A percentile compares a stretch with the other conserved stretches of the same genome.
These are phyloP conservation scores for Termitomyces sp. DNA, from an alignment of 768 basidiomycete genomes.

Conservation along the genomic window DNA sequence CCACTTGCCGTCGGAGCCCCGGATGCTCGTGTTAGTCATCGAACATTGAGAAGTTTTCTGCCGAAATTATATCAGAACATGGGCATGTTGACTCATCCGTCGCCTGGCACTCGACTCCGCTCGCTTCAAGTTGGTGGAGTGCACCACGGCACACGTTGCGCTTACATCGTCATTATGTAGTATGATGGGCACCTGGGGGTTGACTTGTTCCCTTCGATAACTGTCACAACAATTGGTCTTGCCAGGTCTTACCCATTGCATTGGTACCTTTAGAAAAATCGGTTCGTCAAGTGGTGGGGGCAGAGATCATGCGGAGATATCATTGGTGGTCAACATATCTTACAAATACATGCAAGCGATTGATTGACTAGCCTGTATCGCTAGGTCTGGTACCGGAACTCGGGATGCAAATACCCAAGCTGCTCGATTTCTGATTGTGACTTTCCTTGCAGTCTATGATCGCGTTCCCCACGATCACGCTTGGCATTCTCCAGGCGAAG, in stretches of 20 bases:
- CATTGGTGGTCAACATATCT: too few species aligned
- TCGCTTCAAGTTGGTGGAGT: not conserved
- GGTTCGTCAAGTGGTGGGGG: not conserved
- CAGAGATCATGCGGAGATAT: not conserved
- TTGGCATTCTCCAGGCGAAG: constrained; percentile 42
- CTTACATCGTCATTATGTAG: not conserved
- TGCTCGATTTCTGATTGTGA: constrained; percentile 34
- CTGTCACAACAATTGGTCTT: too few species aligned
- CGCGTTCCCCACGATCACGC: constrained; percentile 40
- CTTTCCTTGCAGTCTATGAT: constrained; percentile 39
- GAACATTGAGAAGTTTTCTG: not conserved
- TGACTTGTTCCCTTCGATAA: too few species aligned
- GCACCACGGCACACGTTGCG: too few species aligned
- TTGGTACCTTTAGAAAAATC: too few species aligned
- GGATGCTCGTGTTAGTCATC: not conserved
- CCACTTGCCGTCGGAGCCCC: not conserved
- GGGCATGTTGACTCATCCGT: not conserved
- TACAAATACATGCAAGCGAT: not conserved
- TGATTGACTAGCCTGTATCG: not conserved
- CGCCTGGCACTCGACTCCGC: not conserved
- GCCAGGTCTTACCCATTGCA: too few species aligned
- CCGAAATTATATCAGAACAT: not conserved
- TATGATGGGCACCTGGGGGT: not conserved
- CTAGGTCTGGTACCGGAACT: constrained; percentile 39
- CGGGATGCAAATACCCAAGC: constrained; percentile 45